Conservation (phyloP, 2,329 filamentous ascomycete species). For the Aspergillus amoenus region DNA sequence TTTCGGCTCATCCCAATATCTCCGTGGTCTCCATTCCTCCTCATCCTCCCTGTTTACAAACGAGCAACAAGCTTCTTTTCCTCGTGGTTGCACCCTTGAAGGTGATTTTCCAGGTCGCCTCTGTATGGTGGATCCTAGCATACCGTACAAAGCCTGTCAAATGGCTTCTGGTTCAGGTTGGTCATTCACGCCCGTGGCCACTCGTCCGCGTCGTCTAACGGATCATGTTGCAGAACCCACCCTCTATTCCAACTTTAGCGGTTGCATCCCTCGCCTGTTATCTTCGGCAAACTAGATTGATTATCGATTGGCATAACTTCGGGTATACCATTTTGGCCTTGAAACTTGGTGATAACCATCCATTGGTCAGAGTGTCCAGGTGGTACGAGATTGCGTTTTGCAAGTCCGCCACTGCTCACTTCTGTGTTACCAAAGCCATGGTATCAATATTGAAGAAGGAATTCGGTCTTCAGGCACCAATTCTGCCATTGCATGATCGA, state of each 20-base stretch:
- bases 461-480: constrained; percentile 64
- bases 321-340: constrained; percentile 86
- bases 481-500: constrained; percentile 79
- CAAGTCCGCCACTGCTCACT: constrained; percentile 67
- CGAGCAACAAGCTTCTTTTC: constrained; percentile 71
- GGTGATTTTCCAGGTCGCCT: constrained; percentile 76
- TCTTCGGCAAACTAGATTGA: constrained; percentile 74
- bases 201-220: background rate
- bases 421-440: constrained; percentile 92
- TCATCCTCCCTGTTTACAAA: constrained; percentile 65
- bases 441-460: constrained; percentile 66
- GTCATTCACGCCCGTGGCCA: constrained; percentile 10
- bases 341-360: constrained; percentile 63
- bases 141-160: constrained; percentile 72
- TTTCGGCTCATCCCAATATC: constrained; percentile 68
- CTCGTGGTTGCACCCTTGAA: constrained; percentile 77
- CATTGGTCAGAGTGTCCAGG: constrained; percentile 73
- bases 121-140: constrained; percentile 68
- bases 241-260: constrained; percentile 85
- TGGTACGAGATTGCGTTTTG: constrained; percentile 76
- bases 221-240: constrained; percentile 68
- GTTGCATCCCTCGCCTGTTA: constrained; percentile 71
- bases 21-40: constrained; percentile 68
- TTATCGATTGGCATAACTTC: constrained; percentile 99
- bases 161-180: constrained; percentile 82